Evolutionary conservation across 2,329 filamentous ascomycete species (phyloP), one percentile per base, ranked within the genome.

Genomic region (Colletotrichum tropicicola): DNA sequence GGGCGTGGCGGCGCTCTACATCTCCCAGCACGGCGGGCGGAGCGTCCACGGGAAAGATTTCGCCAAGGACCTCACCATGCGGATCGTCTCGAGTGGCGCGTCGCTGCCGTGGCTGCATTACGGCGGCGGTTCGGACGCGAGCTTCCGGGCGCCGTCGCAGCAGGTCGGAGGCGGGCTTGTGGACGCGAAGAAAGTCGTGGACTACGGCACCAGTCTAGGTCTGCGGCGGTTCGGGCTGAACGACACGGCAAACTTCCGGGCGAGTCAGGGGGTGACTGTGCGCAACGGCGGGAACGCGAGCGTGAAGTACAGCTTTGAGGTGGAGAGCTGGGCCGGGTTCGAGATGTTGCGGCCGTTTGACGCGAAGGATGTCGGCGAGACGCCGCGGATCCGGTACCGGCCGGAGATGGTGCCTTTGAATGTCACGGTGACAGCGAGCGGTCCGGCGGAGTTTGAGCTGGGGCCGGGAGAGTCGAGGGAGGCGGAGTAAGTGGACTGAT

Each of bases 91-190:
- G 3, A 55, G 52, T 2, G 67, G 65, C 0, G 58, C 51, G 5
- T 59, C 70, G 8, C 17, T 75, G 19, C 68, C 70, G 55, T 78
- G 73, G 72, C 19, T 65, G 9, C 3, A 48, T 6, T 56, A 56
- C 7, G 32, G 30, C 2, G 48, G 43, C 1, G 54, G 17, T 0
- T 28, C 32, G 13, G 68, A 68, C 9, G 21, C 44, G 17, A 56
- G 49, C 2, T 69, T 67, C 60, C 59, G 64, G 23, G 70, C 70
- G 6, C 78, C 79, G 1, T 73, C 79, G n/a, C 70, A 76, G 10
- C 78, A 82, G 47, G 76, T 80, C 53, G 79, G 79, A 28, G 76
- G 69, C 35, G 79, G 79, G 19, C 72, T 80, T 6, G 70, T 82
- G n/a, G 73, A 81, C 54, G 78, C 78, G 13, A 73, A 69, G 52